Evolutionary conservation across 2,329 filamentous ascomycete species (phyloP), one percentile per base, ranked within the genome.

Genomic region (Aspergillus candidus): DNA sequence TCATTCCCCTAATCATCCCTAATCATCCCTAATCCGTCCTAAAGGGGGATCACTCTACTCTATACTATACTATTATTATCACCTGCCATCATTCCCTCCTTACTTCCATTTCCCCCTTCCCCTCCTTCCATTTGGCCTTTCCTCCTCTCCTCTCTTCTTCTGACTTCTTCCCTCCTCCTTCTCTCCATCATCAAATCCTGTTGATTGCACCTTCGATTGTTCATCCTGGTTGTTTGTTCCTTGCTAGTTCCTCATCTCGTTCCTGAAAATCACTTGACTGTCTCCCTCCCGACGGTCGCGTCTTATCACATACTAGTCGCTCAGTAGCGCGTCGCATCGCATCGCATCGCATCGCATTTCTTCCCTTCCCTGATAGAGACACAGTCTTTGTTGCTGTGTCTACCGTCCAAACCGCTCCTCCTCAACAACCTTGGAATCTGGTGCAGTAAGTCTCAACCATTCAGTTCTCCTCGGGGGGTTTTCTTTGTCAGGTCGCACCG

Each of bases 321-420:
- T 37, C 43, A 40, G 32, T 52, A 52, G 50, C 53, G 53, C 52
- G 50, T 54, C 48, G 48, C 48, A 54, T 56, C 52, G 52, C 53
- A 52, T 46, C 34, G 42, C 42, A 44, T 48, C 41, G 32, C 44
- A 46, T 50, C 41, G 35, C 42, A 44, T 40, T 40, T 29, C n/a
- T 12, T 40, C 29, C 39, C 44, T 38, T 40, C 40, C 32, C 37
- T 45, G 45, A 44, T 51, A 48, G 48, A 41, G 46, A 46, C 51
- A 43, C 45, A 46, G 41, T 46, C 41, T 41, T 41, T 35, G 48
- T 43, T 44, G 32, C 45, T 42, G 13, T 37, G 32, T 35, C 41
- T 39, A 34, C 30, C 41, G 44, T 27, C 22, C 22, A 27, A 7
- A 27, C 22, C 22, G 8, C 22, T 27, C 6, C 4, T 27, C 22